Evolutionary conservation across 345 rosid genomes (phyloP), one percentile per base, ranked within the genome.

Genomic region (Noccaea bulbosa): DNA sequence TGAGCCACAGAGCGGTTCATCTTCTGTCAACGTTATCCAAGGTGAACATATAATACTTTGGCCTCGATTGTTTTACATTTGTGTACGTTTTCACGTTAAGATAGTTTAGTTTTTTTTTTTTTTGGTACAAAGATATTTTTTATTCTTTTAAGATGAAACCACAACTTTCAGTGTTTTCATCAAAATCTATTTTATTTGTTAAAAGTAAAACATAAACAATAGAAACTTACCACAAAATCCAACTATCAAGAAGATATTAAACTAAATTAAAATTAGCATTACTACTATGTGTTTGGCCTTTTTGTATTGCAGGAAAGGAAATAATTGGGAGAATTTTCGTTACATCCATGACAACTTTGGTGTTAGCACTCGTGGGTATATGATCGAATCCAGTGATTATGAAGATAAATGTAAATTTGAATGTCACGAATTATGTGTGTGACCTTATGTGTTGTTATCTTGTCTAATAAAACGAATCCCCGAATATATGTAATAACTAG

Each of bases 271-370:
- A n/a, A n/a, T n/a, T n/a, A n/a, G n/a, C n/a, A n/a, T n/a, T n/a
- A n/a, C n/a, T n/a, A n/a, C n/a, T n/a, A n/a, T n/a, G n/a, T 32
- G 10, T 43, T 43, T 43, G 24, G 50, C 8, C 27, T 44, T 44
- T 45, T 16, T 62, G 9, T 15, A 10, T 33, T 32, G 3, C 55
- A 63, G 58, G 58, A 37, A 49, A 49, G n/a, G 9, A 49, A 37
- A 48, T 49, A 24, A 37, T 49, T 35, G 12, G 58, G 16, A 65
- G 47, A 22, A 49, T 38, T 1, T 49, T 49, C n/a, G 20, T 49
- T 20, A 38, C 47, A 2, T 22, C 20, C 58, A 22, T 65, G 47
- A 37, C 69, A 49, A 33, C 41, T 15, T 62, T 41, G 67, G 32
- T 62, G 53, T 46, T 62, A 44, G 54, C 67, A 45, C 16, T 46